These are phyloP conservation scores for Sphaerulina musiva DNA, from an alignment of 2,329 filamentous ascomycete genomes.

Conservation along the genomic window DNA sequence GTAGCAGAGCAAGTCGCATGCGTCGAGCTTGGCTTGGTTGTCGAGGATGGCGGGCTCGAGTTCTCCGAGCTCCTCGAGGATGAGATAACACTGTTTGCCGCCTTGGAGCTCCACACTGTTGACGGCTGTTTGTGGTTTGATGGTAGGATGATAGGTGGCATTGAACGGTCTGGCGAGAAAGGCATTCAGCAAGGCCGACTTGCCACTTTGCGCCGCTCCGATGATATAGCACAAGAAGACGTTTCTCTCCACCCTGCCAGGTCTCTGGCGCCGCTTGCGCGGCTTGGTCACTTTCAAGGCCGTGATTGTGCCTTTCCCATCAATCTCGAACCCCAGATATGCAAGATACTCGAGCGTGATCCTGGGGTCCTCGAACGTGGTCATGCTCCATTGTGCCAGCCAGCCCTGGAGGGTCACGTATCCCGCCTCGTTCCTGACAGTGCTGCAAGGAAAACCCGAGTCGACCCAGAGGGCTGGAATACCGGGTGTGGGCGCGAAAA, in stretches of 20 bases:
- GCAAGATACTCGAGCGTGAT: conserved; percentile 93
- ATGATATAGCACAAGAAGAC: conserved; percentile 91
- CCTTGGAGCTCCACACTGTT: conserved; percentile 95
- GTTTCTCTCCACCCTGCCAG: conserved; percentile 83
- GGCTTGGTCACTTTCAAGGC: conserved; percentile 90
- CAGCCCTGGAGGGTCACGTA: conserved; percentile 95
- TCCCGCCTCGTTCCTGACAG: conserved; percentile 89
- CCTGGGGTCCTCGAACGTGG: conserved; percentile 90
- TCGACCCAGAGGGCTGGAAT: conserved; percentile 82
- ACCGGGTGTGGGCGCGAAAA: conserved; percentile 91
- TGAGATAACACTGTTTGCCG: conserved; percentile 94
- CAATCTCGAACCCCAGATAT: conserved; percentile 85
- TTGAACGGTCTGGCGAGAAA: conserved; percentile 87
- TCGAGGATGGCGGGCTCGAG: conserved; percentile 92
- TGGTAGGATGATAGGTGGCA: conserved; percentile 80
- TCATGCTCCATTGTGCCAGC: conserved; percentile 99
- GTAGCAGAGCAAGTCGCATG: conserved; percentile 91
- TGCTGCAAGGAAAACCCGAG: conserved; percentile 83
- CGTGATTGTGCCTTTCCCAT: conserved; percentile 66
- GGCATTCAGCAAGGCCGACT: conserved; percentile 82
- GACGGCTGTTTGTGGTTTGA: conserved; percentile 86
- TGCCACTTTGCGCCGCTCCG: conserved; percentile 78
- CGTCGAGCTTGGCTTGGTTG: conserved; percentile 80
- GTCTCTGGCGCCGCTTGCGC: conserved; percentile 73
- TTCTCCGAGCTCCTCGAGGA: conserved; percentile 89